These are phyloP conservation scores for Zalaria obscura DNA, from an alignment of 2,329 filamentous ascomycete genomes.

Conservation along the genomic window DNA sequence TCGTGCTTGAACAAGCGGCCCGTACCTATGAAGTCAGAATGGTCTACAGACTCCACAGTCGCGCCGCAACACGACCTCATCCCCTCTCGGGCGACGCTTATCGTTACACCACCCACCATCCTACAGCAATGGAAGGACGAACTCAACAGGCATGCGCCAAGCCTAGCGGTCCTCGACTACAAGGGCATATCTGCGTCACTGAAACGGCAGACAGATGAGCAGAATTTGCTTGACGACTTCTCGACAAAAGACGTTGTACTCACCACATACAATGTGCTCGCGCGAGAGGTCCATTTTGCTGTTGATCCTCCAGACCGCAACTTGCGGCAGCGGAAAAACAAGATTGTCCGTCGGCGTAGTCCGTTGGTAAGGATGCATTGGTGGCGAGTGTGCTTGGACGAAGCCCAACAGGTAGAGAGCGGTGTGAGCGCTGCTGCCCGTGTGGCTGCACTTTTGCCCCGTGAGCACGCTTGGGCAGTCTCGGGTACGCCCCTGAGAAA, in stretches of 20 bases:
- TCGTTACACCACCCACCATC: conserved; percentile 48
- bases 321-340: conserved; percentile 43
- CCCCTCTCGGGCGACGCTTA: conserved; percentile 43
- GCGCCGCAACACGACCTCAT: not conserved
- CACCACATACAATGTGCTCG: conserved; percentile 56
- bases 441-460: conserved; percentile 66
- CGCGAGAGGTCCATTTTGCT: conserved; percentile 67
- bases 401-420: conserved; percentile 88
- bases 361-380: conserved; percentile 70
- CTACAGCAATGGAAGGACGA: conserved; percentile 50
- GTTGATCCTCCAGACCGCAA: conserved; percentile 55
- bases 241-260: conserved; percentile 41
- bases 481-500: conserved; percentile 82
- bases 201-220: conserved; percentile 18
- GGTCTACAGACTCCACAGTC: not conserved
- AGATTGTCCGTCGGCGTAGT: conserved; percentile 52
- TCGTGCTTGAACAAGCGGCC: conserved; percentile 47
- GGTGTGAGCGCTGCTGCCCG: conserved; percentile 72
- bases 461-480: conserved; percentile 81
- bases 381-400: conserved; percentile 67
- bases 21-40: conserved; percentile 1
- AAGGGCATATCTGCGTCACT: conserved; percentile 29
- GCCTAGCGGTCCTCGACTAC: conserved; percentile 42
- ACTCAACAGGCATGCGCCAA: conserved; percentile 41
- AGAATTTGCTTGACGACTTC: conserved; percentile 31